Percentiles rank a stretch among this genome's conserved stretches.
Evolutionary conservation across 306 rosid genomes (phyloP).

Genomic region (Arachis hypogaea): DNA sequence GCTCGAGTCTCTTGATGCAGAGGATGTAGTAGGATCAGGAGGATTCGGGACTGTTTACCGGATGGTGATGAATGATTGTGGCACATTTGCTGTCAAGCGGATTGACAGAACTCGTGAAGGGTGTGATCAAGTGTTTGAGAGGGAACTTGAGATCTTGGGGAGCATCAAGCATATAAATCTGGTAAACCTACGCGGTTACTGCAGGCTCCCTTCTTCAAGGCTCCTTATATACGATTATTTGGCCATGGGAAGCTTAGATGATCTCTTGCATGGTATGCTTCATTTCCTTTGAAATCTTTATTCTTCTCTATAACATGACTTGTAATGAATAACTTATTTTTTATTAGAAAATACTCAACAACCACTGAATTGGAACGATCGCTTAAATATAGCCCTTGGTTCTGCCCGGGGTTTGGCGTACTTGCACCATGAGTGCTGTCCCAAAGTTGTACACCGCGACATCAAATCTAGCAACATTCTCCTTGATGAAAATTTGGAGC

Average conservation of each 20-base stretch:
- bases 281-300: background rate
- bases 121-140: conserved; percentile 85
- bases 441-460: conserved; percentile 86
- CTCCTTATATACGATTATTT: conserved; percentile 87
- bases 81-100: conserved; percentile 87
- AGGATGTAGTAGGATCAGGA: conserved; percentile 84
- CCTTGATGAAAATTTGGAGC: conserved; percentile 85
- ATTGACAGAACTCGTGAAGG: conserved; percentile 79
- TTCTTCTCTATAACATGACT: conserved; percentile 9
- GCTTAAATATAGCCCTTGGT: conserved; percentile 89
- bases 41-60: conserved; percentile 91
- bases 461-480: conserved; percentile 96
- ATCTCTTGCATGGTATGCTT: conserved; percentile 81
- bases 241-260: conserved; percentile 85
- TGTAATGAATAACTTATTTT: background rate
- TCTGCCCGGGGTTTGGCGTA: conserved; percentile 93
- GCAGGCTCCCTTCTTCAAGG: conserved; percentile 89
- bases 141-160: conserved; percentile 91
- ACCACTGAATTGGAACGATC: conserved; percentile 71
- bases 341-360: conserved; percentile 44
- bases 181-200: conserved; percentile 87
- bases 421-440: conserved; percentile 91
- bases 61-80: conserved; percentile 93
- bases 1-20: conserved; percentile 81
- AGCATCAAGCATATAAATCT: conserved; percentile 89